Base-by-base conservation (phyloP, 2,329 filamentous ascomycete genomes). In the Epichloe baconii region DNA sequence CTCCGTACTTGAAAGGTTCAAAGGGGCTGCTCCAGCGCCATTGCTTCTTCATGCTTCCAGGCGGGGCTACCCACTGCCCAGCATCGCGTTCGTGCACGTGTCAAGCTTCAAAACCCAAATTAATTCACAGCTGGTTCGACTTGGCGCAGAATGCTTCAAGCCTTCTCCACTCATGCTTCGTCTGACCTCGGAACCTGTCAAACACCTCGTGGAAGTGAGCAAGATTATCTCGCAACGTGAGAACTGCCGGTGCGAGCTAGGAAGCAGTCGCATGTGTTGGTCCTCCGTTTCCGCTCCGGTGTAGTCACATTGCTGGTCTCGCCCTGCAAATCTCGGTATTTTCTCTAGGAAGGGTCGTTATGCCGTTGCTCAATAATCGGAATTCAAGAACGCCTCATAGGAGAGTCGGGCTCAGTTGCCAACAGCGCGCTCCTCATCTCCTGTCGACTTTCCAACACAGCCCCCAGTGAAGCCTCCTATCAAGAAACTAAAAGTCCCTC, bases 351-450 rank as follows among this genome's bases (percentile, higher is more conserved):
- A 35, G 21, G n/a, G 35, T 35, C 31, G 38, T 21, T 19, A 53
- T 53, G 52, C 3, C 35, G 23, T 11, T 54, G 36, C 53, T 53
- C 31, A 44, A 52, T 47, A 49, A 53, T 47, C n/a, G 21, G 36
- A 44, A 46, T 15, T 23, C 21, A 15, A 51, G 3, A 36, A 21
- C 21, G 21, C 4, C 26, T 14, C 14, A 2, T 8, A 53, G 54
- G 41, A 53, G 53, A 46, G 7, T 56, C 12, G 63, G 64, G 14
- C 26, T 66, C 51, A 64, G 55, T 41, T 53, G 14, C 15, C 23
- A 12, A 0, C 51, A 60, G 26, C 44, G 17, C 1, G 54, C 59
- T 12, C 19, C 31, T 8, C 44, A 17, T 1, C 57, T 66, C 14
- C 58, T 63, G 15, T 50, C 42, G 5, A 48, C 12, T 2, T 48